Base-by-base conservation (phyloP, 371 early-diverging fungal species). In the Lichtheimia hyalospora region DNA sequence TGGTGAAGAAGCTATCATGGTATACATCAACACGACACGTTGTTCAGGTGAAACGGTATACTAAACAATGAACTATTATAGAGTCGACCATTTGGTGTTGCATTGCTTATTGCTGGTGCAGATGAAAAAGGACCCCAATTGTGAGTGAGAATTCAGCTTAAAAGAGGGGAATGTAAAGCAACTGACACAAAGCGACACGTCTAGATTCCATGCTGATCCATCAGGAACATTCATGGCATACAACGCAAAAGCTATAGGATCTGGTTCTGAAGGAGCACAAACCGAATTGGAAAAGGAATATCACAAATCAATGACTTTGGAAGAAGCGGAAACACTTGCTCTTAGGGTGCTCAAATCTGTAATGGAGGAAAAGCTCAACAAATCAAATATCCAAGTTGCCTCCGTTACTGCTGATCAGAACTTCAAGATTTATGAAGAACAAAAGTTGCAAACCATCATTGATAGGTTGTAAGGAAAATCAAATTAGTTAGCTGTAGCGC, bases 61-160 rank as follows among this genome's bases (percentile, higher is more conserved):
- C 10, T 34, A 10, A 34, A 8, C 10, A 34, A 1, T 2, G 49
- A 6, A 39, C 43, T 14, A 24, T 4, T 60, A 16, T 71, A 86
- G 87, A 93, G 94, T 68, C 87, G 99, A 67, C 99, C 99, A 34
- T 99, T 99, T 77, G 99, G 99, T 64, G 98, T 99, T 20, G 98
- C 99, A 21, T 80, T 99, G 58, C 75, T 99, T 64, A 94, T 99
- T 79, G 98, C 96, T 23, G 99, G 99, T 50, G 86, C 90, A 60
- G 99, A 99, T 75, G 97, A 96, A 71, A 92, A 93, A 50, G 97
- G 97, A 14, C 99, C 99, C 50, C 97, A 97, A 77, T 83, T 99
- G 91, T 99, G 86, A 81, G 86, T 71, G 34, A 34, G 34, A 34
- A 34, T 34, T 10, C 34, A 34, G 34, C 34, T 34, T 34, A 8